A percentile compares a stretch with the other conserved stretches of the same genome.
Conservation (phyloP, 2,329 filamentous ascomycete species). For the Domatiomyces globalis region DNA sequence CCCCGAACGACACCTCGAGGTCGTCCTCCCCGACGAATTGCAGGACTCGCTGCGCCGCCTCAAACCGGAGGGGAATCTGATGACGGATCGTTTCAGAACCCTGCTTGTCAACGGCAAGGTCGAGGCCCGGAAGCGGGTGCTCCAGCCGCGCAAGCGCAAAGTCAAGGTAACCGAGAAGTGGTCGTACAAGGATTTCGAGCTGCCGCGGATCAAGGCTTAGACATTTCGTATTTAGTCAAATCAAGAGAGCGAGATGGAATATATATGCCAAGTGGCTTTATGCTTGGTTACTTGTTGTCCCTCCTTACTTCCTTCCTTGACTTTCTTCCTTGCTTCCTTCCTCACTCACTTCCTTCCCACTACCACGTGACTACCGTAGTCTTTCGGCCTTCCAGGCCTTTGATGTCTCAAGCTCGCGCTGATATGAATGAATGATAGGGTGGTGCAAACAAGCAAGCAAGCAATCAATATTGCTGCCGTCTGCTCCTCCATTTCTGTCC, state of each 20-base stretch:
- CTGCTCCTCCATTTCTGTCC: no score
- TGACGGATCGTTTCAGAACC: slow-evolving; percentile 83
- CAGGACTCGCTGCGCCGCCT: slow-evolving; percentile 67
- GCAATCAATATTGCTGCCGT: not conserved
- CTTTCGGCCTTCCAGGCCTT: no score
- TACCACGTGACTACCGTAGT: no score
- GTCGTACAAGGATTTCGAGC: slow-evolving; percentile 84
- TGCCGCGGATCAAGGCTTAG: not conserved
- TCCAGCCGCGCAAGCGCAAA: slow-evolving; percentile 70
- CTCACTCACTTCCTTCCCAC: no score
- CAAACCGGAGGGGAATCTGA: slow-evolving; percentile 88
- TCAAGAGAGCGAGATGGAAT: no score
- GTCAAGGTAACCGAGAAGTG: slow-evolving; percentile 84
- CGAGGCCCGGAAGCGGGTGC: slow-evolving; percentile 63
- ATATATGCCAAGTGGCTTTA: no score
- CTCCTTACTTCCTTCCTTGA: no score
- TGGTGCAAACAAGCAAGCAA: not conserved
- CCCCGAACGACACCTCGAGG: slow-evolving; percentile 64
- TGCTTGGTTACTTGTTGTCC: no score
- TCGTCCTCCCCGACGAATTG: slow-evolving; percentile 70
- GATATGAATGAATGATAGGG: no score
- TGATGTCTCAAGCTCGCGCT: no score
- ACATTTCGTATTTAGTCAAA: not conserved
- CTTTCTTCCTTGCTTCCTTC: no score
- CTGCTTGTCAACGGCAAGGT: slow-evolving; percentile 79